Percentiles rank a stretch among this genome's conserved stretches.
These are phyloP conservation scores for Isatis lusitanica DNA, from an alignment of 441 rosid species.

Conservation along the genomic window DNA sequence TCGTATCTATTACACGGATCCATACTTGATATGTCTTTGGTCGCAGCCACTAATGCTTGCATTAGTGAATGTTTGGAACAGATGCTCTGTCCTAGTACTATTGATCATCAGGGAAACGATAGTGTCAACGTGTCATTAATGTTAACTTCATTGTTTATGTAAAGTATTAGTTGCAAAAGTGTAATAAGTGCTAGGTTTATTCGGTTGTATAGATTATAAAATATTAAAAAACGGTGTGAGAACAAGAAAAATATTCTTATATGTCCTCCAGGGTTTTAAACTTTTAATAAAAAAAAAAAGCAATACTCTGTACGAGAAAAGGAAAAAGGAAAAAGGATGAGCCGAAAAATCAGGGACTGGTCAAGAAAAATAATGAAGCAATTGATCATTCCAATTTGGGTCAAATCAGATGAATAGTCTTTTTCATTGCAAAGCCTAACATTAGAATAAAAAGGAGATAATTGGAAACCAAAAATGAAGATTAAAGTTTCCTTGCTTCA, in stretches of 20 bases:
- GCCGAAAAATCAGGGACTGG: conserved; percentile 4
- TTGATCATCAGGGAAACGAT: not conserved
- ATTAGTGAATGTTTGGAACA: not conserved
- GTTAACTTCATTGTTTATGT: not conserved
- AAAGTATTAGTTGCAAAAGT: not conserved
- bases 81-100: not conserved
- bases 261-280: not conserved
- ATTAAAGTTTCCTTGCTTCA: conserved; percentile 18
- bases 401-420: conserved; percentile 22
- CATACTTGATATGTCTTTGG: not conserved
- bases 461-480: conserved; percentile 8
- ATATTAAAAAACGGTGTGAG: not conserved
- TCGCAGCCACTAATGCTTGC: not conserved
- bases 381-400: conserved; percentile 23
- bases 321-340: not conserved
- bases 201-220: not conserved
- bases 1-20: not conserved
- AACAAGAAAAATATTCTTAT: not conserved
- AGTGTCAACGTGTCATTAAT: not conserved
- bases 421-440: conserved; percentile 9
- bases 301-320: not conserved
- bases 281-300: too few relatives aligned
- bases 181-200: not conserved
- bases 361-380: conserved; percentile 1
- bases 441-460: not conserved